phyloP scores from a whole-genome alignment of 2,329 filamentous ascomycete species.

The Fusarium nelsonii region DNA sequence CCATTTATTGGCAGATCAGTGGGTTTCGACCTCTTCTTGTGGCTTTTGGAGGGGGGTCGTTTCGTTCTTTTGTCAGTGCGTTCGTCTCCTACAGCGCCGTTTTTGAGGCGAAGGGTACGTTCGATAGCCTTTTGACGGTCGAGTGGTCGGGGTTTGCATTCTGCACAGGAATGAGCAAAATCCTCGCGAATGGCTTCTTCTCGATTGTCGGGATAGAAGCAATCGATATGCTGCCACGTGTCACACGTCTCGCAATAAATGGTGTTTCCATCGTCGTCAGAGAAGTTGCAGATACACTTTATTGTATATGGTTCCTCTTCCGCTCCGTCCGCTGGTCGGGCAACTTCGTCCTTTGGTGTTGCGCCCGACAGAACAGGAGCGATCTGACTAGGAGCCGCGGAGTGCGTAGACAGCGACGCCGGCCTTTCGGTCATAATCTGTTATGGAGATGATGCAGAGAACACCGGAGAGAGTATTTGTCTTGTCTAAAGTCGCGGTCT shows the following conservation, averaged over 20 bases:
- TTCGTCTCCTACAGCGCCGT: conserved; percentile 59
- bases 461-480: conserved; percentile 55
- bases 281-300: conserved; percentile 95
- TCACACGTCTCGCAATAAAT: conserved; percentile 97
- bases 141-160: conserved; percentile 83
- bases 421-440: conserved; percentile 74
- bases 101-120: conserved; percentile 71
- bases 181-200: conserved; percentile 77
- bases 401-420: conserved; percentile 65
- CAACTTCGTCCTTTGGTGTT: conserved; percentile 56
- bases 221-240: conserved; percentile 98
- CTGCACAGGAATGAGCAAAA: conserved; percentile 86
- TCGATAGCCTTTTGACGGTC: conserved; percentile 81
- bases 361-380: conserved; percentile 52
- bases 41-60: conserved; percentile 80
- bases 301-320: conserved; percentile 92
- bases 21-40: conserved; percentile 90
- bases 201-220: conserved; percentile 85
- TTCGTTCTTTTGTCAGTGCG: conserved; percentile 77
- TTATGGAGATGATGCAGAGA: conserved; percentile 55
- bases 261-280: conserved; percentile 96
- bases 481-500: conserved; percentile 64
- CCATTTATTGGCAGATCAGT: conserved; percentile 75
- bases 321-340: conserved; percentile 63
- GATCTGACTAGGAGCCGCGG: conserved; percentile 67